Conservation (phyloP, 2,329 filamentous ascomycete genomes). For the Monosporascus cannonballus region DNA sequence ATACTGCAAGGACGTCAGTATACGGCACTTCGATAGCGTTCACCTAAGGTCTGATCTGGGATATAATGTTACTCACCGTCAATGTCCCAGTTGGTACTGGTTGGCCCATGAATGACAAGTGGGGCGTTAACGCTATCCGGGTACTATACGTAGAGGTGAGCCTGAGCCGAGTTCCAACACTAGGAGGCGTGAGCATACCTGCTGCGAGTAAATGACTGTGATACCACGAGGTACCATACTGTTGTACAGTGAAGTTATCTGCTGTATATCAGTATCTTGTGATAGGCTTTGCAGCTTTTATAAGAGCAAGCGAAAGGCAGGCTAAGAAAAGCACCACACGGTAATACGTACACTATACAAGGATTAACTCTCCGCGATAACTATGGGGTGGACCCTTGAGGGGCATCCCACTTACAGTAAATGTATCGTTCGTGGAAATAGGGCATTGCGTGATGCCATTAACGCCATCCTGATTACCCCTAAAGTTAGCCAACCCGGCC, state of each 20-base stretch:
- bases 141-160: slow-evolving; percentile 23
- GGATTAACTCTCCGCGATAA: not conserved
- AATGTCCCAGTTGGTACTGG: slow-evolving; percentile 38
- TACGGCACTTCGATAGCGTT: not conserved
- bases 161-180: slow-evolving; percentile 13
- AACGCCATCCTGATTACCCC: slow-evolving; percentile 21
- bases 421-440: slow-evolving; percentile 38
- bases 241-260: slow-evolving; percentile 28
- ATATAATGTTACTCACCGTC: slow-evolving; percentile 21
- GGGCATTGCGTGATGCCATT: slow-evolving; percentile 43
- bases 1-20: not conserved
- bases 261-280: not conserved
- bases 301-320: not conserved
- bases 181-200: slow-evolving; percentile 24
- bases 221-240: slow-evolving; percentile 34
- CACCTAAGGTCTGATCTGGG: not conserved
- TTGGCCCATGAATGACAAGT: slow-evolving; percentile 41
- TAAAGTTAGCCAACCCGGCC: not conserved
- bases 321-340: not conserved
- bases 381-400: not conserved
- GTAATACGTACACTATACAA: not conserved
- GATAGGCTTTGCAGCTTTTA: not conserved
- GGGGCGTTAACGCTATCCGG: slow-evolving; percentile 41
- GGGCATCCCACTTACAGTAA: slow-evolving; percentile 8
- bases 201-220: slow-evolving; percentile 31